Evolutionary conservation across 2,329 filamentous ascomycete species (phyloP).

Genomic region (Periconia sp.): DNA sequence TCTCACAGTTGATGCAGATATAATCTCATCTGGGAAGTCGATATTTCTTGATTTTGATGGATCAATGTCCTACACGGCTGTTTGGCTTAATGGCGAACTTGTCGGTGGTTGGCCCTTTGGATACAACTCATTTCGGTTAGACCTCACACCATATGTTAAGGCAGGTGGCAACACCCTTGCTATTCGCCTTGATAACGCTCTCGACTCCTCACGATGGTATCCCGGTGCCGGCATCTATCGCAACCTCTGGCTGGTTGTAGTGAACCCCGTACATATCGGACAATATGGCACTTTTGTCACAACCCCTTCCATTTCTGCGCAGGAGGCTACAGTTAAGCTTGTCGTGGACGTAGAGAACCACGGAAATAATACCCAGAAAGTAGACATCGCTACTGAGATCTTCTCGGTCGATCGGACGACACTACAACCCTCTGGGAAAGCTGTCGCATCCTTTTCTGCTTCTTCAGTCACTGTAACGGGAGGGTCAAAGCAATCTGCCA

Average conservation of each 20-base stretch:
- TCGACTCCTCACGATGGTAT: constrained; percentile 57
- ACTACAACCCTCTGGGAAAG: constrained; percentile 14
- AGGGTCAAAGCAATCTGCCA: constrained; percentile 36
- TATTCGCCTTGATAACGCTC: constrained; percentile 55
- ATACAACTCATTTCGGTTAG: constrained; percentile 55
- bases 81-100: constrained; percentile 55
- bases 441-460: constrained; percentile 38
- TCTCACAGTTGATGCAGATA: constrained; percentile 29
- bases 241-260: constrained; percentile 57
- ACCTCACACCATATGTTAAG: constrained; percentile 50
- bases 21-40: constrained; percentile 35
- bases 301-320: constrained; percentile 42
- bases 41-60: constrained; percentile 55
- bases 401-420: constrained; percentile 41
- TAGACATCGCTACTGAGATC: constrained; percentile 48
- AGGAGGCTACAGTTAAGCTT: constrained; percentile 50
- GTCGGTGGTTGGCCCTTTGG: constrained; percentile 57
- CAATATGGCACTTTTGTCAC: constrained; percentile 56
- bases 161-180: constrained; percentile 49
- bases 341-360: constrained; percentile 53
- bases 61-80: constrained; percentile 55
- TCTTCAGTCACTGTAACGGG: constrained; percentile 33
- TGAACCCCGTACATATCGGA: constrained; percentile 47
- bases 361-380: constrained; percentile 29
- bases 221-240: constrained; percentile 58